Percentiles rank a stretch among this genome's conserved stretches.
These are phyloP conservation scores for Erigeron canadensis DNA, from an alignment of 129 eudicot species.

Conservation along the genomic window DNA sequence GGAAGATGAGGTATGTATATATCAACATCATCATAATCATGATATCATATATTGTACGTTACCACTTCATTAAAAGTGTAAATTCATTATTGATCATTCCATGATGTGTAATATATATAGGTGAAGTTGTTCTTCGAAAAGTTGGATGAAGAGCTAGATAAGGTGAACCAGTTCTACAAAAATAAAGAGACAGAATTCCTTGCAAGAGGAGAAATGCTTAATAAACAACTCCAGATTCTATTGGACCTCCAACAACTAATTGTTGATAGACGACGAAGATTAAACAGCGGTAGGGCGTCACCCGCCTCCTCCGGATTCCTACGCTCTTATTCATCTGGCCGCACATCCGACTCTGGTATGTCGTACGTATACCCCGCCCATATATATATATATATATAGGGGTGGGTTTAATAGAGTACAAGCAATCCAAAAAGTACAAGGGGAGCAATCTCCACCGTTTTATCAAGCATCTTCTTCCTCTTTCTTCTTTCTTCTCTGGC, in stretches of 20 bases:
- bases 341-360: constrained; percentile 73
- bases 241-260: constrained; percentile 58
- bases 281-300: constrained; percentile 19
- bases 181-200: constrained; percentile 71
- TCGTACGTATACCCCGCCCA: too few species aligned
- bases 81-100: too few species aligned
- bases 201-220: constrained; percentile 71
- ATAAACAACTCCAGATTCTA: constrained; percentile 72
- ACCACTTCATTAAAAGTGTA: too few species aligned
- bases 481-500: too few species aligned
- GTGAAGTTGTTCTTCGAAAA: constrained; percentile 61
- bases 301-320: constrained; percentile 41
- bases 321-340: constrained; percentile 49
- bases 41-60: too few species aligned
- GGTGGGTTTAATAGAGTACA: too few species aligned
- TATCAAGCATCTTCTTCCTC: too few species aligned
- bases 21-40: too few species aligned
- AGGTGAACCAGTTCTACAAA: constrained; percentile 78
- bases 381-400: not conserved
- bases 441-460: too few species aligned
- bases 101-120: constrained; percentile 20
- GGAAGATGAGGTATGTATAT: constrained; percentile 72
- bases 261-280: constrained; percentile 52
- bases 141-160: constrained; percentile 72
- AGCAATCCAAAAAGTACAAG: too few species aligned